Base-by-base conservation (phyloP, 2,329 filamentous ascomycete species). In the Diaporthe ilicicola region DNA sequence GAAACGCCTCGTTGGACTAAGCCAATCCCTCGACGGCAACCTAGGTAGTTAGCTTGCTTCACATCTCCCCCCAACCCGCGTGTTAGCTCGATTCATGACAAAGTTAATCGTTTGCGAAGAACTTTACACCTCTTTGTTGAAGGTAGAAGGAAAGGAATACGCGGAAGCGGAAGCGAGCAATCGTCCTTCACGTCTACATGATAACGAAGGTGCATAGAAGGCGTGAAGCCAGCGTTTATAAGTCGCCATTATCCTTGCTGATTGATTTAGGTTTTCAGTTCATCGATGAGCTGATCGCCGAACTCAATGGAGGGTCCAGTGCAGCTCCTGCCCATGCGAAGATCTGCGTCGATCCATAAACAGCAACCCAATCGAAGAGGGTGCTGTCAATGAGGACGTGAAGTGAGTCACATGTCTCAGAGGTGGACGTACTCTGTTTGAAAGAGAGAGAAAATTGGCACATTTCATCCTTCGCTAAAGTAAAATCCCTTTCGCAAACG, bases 1-100 rank as follows among this genome's bases (percentile, higher is more conserved):
- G 56, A 62, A 62, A 62, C 56, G 24, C 56, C 56, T 5, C 10
- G n/a, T 46, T 15, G 56, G 42, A 62, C 34, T 48, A 42, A 62
- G 56, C 56, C 19, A 39, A 62, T 62, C 7, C 44, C 56, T 62
- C 29, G 44, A 46, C 29, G 17, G 13, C 39, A 46, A 46, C 39
- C 56, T 7, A 17, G 39, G 32, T 34, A 34, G 32, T 34, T 34
- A 34, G 32, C 32, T 27, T 62, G 56, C 56, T 62, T 62, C 56
- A 62, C 7, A 46, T 48, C 8, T 4, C 29, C 4, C 27, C 24
- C 7, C 42, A 9, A 12, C 42, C 24, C 42, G 24, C 10, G 10
- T 15, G 19, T 62, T 19, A 7, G 10, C 19, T 48, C 13, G 6
- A 59, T 32, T 17, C 19, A 17, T 7, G 22, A 48, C 13, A 6